Evolutionary conservation across 1,139 yeast species (phyloP).

Genomic region (Diutina catenulata): DNA sequence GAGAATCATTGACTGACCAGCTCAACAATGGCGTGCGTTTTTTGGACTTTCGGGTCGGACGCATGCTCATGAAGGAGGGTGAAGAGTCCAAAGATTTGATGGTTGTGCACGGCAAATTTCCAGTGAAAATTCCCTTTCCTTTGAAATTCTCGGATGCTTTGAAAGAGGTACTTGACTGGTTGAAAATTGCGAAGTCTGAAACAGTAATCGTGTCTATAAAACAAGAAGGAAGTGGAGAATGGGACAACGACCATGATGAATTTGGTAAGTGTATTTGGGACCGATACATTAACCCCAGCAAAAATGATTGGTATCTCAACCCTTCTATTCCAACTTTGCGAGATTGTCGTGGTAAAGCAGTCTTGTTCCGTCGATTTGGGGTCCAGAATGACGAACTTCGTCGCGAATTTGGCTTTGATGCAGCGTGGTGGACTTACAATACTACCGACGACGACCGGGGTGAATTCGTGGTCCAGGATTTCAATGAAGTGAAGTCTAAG

Average conservation of each 20-base stretch:
- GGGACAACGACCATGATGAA: slow-evolving; percentile 55
- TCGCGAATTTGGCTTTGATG: slow-evolving; percentile 51
- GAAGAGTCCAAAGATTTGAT: slow-evolving; percentile 44
- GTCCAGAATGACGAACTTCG: slow-evolving; percentile 34
- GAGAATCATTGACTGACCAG: slow-evolving; percentile 46
- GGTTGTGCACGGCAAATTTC: slow-evolving; percentile 69
- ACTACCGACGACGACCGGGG: slow-evolving; percentile 59
- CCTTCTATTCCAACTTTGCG: slow-evolving; percentile 46
- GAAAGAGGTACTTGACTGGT: slow-evolving; percentile 48
- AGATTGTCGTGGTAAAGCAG: slow-evolving; percentile 54
- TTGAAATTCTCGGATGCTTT: slow-evolving; percentile 35
- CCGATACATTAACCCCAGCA: slow-evolving; percentile 36
- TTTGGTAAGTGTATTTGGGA: slow-evolving; percentile 58
- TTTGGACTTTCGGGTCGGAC: slow-evolving; percentile 57
- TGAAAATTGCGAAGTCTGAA: slow-evolving; percentile 43
- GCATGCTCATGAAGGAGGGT: slow-evolving; percentile 31
- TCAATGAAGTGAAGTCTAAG: slow-evolving; percentile 46
- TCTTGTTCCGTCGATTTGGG: slow-evolving; percentile 64
- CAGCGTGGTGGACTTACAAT: slow-evolving; percentile 58
- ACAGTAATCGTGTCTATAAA: slow-evolving; percentile 58
- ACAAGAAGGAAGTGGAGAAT: slow-evolving; percentile 60
- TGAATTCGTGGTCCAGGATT: slow-evolving; percentile 57
- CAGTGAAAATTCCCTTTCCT: slow-evolving; percentile 55
- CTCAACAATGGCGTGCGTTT: slow-evolving; percentile 64
- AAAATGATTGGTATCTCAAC: slow-evolving; percentile 52